Base-by-base conservation (phyloP, 805 yeast genomes). In the Metschnikowia gelsemii region DNA sequence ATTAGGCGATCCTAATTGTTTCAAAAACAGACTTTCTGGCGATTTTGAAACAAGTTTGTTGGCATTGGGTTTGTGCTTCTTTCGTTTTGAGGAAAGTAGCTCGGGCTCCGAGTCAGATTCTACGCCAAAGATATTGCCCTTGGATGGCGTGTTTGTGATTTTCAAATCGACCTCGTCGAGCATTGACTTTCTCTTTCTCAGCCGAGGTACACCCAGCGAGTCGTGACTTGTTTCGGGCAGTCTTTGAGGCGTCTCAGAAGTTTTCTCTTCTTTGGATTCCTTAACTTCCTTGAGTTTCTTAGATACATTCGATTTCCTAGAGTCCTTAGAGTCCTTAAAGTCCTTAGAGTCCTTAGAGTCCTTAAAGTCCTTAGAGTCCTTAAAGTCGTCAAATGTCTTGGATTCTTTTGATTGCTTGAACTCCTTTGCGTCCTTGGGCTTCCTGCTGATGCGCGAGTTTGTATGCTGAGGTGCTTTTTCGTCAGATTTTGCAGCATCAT, bases 101-200 rank as follows among this genome's bases (percentile, higher is more conserved):
- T 47, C 54, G 1, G 43, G 20, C 13, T 51, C 56, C 2, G 54
- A 50, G 16, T 45, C 54, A 5, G 49, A 37, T 3, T 50, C 54
- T 4, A 52, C 42, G 9, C 42, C 54, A 30, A 52, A 52, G 8
- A 52, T 13, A 20, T 50, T 52, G 21, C 56, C 56, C 30, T 48
- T 50, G 2, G 47, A 29, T 2, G 49, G 54, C 4, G 47, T 28
- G 17, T 34, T 38, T 5, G 49, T 22, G 31, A 36, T 25, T 12
- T 47, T 43, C 8, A 45, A 22, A 20, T 31, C 45, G 7, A 33
- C 40, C n/a, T 41, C 45, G 9, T 39, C 43, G 11, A 46, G 41
- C 50, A 46, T 52, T 5, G 52, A 46, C 30, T 35, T 38, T 17
- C 50, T 35, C 17, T 49, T 50, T 5, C 32, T 42, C 42, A 37